Evolutionary conservation across 106 monocot genomes (phyloP), one percentile per base, ranked within the genome.

Genomic region (Cymbidium sinense): DNA sequence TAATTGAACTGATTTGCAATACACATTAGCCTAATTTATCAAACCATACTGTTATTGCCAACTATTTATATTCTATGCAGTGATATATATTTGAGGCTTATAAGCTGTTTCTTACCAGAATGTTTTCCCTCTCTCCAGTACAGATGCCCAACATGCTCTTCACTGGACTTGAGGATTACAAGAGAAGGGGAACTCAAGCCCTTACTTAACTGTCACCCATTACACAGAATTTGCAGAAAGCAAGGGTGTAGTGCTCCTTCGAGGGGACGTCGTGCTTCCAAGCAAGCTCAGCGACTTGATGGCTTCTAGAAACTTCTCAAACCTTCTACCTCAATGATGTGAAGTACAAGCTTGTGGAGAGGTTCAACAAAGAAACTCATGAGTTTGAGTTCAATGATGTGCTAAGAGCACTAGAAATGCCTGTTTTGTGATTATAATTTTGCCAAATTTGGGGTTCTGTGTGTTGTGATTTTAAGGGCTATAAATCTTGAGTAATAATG

Each of bases 351-450:
- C 84, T 98, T 31, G 94, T 98, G 0, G 94, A 98, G 83, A 80
- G 83, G 76, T 98, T 98, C 88, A 98, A 98, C 84, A 98, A 94
- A 79, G 79, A 87, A 76, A 88, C 96, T 6, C 91, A 81, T 35
- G 94, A 98, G 7, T 98, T 98, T 75, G 96, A 98, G 84, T 98
- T 98, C 82, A 89, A 87, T 41, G 92, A 98, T 87, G 94, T 98
- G 29, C 91, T 98, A 61, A 85, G 86, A 75, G 87, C 92, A 43
- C 90, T 98, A 30, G 96, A 94, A 33, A 94, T 98, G 90, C 94
- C 94, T n/a, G 74, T 71, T 17, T 35, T 91, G 15, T 91, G 76
- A 86, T 2, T n/a, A 37, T 17, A 5, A 37, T 1, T 20, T 27
- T 36, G 52, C 25, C 52, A 25, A 7, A 61, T 58, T 10, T 61